Base-by-base conservation (phyloP, 108 stramenopile species). In the Seminavis robusta region DNA sequence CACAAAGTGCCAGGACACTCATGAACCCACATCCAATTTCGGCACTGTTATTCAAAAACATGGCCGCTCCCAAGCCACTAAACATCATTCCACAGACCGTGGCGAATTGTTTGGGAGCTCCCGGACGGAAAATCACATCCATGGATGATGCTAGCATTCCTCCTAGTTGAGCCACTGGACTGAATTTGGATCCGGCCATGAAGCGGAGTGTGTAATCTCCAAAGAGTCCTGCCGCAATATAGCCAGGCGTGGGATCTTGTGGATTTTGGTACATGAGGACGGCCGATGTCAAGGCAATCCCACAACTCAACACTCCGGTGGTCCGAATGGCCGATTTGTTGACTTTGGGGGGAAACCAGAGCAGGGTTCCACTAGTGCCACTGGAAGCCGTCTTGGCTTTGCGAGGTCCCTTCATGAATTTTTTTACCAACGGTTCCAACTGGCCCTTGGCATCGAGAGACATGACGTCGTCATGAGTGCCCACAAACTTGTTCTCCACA, bases 401-500 rank as follows among this genome's bases (percentile, higher is more conserved):
- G n/a, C n/a, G n/a, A n/a, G n/a, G n/a, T n/a, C n/a, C n/a, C n/a
- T n/a, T n/a, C n/a, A n/a, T n/a, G n/a, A n/a, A n/a, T n/a, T n/a
- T n/a, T n/a, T n/a, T n/a, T n/a, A n/a, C n/a, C n/a, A n/a, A n/a
- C n/a, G n/a, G n/a, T n/a, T n/a, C n/a, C n/a, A n/a, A n/a, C n/a
- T n/a, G n/a, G 2, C 55, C 54, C 24, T 60, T 34, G 4, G 53
- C 47, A 37, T 56, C 39, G 4, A 65, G 24, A 16, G 26, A 6
- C 5, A 56, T 65, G 31, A 56, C 36, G 19, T 65, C 55, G 4
- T 56, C 54, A 29, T 24, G 56, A 8, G 61, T 61, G 9, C 68
- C 68, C 19, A 69, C 2, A 32, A 70, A 73, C n/a, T 65, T 50
- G n/a, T 69, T 72, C 17, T 65, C 44, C 29, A 79, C 47, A 37